Percentiles rank a stretch among this genome's conserved stretches.
These are phyloP conservation scores for Epichloe brachyelytri DNA, from an alignment of 2,329 filamentous ascomycete genomes.

Conservation along the genomic window DNA sequence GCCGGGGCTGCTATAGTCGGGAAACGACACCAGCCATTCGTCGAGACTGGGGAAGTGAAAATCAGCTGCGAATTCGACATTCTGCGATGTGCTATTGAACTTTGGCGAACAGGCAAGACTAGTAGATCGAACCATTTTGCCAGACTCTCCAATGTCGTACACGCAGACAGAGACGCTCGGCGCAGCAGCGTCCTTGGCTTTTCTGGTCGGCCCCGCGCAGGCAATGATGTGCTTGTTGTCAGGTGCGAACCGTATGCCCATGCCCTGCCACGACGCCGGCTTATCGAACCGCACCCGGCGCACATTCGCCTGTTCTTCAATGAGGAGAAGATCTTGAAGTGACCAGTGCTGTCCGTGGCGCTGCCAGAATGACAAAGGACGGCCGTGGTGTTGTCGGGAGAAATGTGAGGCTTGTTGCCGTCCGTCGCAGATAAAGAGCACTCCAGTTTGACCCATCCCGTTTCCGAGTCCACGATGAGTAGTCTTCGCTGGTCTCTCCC, in stretches of 20 bases:
- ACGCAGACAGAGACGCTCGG: slow-evolving; percentile 3
- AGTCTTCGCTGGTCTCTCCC: neutral
- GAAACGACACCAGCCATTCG: slow-evolving; percentile 6
- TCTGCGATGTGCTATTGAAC: neutral
- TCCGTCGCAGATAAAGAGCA: neutral
- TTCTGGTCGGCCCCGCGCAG: slow-evolving; percentile 1
- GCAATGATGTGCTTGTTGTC: slow-evolving; percentile 4
- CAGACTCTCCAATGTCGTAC: neutral
- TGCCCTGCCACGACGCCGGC: slow-evolving; percentile 1
- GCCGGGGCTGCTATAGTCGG: slow-evolving; percentile 2
- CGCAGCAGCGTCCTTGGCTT: neutral
- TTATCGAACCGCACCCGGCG: neutral
- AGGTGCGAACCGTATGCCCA: slow-evolving; percentile 3
- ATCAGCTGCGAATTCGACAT: neutral
- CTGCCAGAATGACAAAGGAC: neutral
- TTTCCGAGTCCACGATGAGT: slow-evolving; percentile 1
- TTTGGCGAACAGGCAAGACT: neutral
- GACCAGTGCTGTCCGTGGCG: neutral
- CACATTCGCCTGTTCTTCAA: neutral
- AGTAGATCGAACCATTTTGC: neutral
- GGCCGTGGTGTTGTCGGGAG: slow-evolving; percentile 3
- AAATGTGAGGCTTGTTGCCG: slow-evolving; percentile 3
- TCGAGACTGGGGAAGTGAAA: slow-evolving; percentile 4
- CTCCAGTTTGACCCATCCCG: slow-evolving; percentile 4
- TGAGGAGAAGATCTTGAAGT: slow-evolving; percentile 1